Evolutionary conservation across 2,329 filamentous ascomycete species (phyloP), one percentile per base, ranked within the genome.

Genomic region (Penicillium nordicum): DNA sequence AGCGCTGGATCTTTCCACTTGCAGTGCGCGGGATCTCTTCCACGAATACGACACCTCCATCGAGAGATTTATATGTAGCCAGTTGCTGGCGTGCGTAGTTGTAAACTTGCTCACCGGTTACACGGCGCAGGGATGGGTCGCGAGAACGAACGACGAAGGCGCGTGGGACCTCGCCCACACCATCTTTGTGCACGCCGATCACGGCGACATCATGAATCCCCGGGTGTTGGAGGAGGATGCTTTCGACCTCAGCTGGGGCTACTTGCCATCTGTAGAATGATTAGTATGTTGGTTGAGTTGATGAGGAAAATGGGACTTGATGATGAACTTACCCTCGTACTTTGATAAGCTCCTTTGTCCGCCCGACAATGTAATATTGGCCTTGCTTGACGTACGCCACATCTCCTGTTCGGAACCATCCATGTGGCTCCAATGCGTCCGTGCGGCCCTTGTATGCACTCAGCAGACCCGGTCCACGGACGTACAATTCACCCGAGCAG

Each of bases 1-100:
- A 74, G 8, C 76, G 69, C 56, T 78, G 71, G 48, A 82, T 79
- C 67, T 82, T 82, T 14, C 80, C 80, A 55, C 78, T 79, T 0
- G 78, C 69, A 3, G 77, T 78, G 45, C 78, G 77, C 5, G 80
- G 79, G 34, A 82, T 79, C 29, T 75, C 68, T 43, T 79, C 74
- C 14, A 81, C 74, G 51, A 81, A 81, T 23, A 76, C 63, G 9
- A 82, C 73, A 0, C 78, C 78, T 6, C 77, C 76, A 9, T 78
- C 78, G 0, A 81, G 62, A 3, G 71, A 69, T 58, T 82, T 82
- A 68, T 80, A 82, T 50, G 74, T 76, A 8, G 78, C 77, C 25
- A 82, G 68, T 44, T 72, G 73, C 1, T 62, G 55, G 12, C 71
- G 68, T 12, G 77, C 67, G 57, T 75, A 79, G 11, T 65, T 63